phyloP scores from a whole-genome alignment of 805 yeast genomes.

The Wickerhamomyces kurtzmanii region DNA sequence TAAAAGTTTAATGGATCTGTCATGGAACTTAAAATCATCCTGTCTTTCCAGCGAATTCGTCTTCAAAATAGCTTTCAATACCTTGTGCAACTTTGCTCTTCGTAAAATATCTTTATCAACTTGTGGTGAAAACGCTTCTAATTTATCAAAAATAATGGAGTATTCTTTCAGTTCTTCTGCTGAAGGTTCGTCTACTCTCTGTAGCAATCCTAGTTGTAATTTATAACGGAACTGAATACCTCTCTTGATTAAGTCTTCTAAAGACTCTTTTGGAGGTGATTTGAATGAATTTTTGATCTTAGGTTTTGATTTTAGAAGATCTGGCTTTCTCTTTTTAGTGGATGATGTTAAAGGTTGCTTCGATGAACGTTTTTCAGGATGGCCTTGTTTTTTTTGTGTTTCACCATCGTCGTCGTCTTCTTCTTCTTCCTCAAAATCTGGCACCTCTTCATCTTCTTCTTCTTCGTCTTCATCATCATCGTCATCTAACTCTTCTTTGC shows the following conservation, averaged over 20 bases:
- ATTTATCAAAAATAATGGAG: conserved; percentile 26
- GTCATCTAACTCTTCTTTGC: conserved; percentile 6
- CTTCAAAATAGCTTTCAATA: conserved; percentile 35
- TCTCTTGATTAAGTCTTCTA: background rate
- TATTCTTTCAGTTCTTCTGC: conserved; percentile 33
- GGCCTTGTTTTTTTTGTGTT: too few relatives aligned
- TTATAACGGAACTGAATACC: conserved; percentile 27
- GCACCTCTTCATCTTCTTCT: conserved; percentile 4
- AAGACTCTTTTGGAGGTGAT: too few relatives aligned
- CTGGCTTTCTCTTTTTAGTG: too few relatives aligned
- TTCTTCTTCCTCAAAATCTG: too few relatives aligned
- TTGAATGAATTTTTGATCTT: too few relatives aligned
- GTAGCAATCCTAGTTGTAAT: conserved; percentile 38
- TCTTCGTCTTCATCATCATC: conserved; percentile 14
- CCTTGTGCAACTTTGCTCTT: conserved; percentile 41
- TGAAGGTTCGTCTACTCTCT: conserved; percentile 30
- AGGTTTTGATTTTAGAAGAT: too few relatives aligned
- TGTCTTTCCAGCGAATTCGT: conserved; percentile 28
- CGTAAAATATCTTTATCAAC: conserved; percentile 29
- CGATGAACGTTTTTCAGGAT: too few relatives aligned
- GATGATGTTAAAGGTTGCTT: too few relatives aligned
- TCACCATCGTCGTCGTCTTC: too few relatives aligned
- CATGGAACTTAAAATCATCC: conserved; percentile 35
- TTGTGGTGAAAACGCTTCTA: conserved; percentile 27
- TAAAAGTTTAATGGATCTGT: conserved; percentile 29